Conservation (phyloP, 1,284 basidiomycete species). For the Chiua sp. region DNA sequence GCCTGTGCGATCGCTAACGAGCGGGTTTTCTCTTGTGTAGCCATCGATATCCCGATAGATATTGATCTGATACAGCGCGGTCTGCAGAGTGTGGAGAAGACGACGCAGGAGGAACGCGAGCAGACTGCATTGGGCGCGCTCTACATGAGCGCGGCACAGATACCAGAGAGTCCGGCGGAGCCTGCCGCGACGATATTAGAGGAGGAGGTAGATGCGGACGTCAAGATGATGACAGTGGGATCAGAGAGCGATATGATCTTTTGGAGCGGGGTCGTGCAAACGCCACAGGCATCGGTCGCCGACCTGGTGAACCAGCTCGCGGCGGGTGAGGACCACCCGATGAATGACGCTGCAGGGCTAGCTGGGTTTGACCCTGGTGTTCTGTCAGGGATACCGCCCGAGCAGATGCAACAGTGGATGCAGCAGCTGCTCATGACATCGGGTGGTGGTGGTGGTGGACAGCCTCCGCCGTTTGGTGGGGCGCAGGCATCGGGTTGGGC, state of each 20-base stretch:
- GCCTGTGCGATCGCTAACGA: constrained; percentile 24
- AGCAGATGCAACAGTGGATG: constrained; percentile 68
- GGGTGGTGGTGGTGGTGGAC: constrained; percentile 24
- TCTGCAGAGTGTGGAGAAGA: constrained; percentile 66
- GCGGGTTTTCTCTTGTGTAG: constrained; percentile 41
- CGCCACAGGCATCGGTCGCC: constrained; percentile 56
- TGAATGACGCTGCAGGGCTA: constrained; percentile 19
- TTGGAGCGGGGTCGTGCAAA: constrained; percentile 52
- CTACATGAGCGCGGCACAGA: constrained; percentile 69
- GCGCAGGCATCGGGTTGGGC: constrained; percentile 33
- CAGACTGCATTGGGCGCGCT: constrained; percentile 74
- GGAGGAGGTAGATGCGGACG: constrained; percentile 68
- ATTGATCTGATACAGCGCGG: constrained; percentile 61
- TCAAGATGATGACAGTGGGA: constrained; percentile 69
- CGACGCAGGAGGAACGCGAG: constrained; percentile 74
- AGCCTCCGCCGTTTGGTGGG: constrained; percentile 29
- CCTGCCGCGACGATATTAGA: constrained; percentile 62
- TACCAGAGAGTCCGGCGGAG: constrained; percentile 79
- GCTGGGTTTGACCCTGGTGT: constrained; percentile 40
- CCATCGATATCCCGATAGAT: constrained; percentile 63
- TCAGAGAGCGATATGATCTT: constrained; percentile 69
- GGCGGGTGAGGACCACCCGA: constrained; percentile 40
- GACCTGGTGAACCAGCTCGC: constrained; percentile 73
- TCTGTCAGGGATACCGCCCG: constrained; percentile 50
- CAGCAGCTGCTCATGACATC: constrained; percentile 47